Percentiles rank a stretch among this genome's conserved stretches.
These are phyloP conservation scores for Phylloporus rhodoxanthus DNA, from an alignment of 768 basidiomycete species.

Conservation along the genomic window DNA sequence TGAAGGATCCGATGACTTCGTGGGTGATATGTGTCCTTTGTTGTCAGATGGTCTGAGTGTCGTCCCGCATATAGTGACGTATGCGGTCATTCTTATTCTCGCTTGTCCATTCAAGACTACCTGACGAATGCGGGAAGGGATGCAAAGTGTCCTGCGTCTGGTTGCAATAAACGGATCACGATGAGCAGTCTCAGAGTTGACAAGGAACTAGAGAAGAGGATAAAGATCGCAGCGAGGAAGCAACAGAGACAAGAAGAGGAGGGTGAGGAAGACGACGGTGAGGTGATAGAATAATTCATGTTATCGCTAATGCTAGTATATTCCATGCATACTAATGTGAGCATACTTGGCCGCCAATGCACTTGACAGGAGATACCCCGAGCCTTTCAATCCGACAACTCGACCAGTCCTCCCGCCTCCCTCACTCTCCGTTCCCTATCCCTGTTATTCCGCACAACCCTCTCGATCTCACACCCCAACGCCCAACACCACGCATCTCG, in stretches of 20 bases:
- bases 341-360: not conserved
- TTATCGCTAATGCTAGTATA: conserved; percentile 2
- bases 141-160: conserved; percentile 62
- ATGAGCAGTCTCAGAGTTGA: conserved; percentile 47
- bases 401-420: conserved; percentile 54
- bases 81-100: conserved; percentile 83
- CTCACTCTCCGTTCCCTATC: conserved; percentile 63
- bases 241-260: conserved; percentile 37
- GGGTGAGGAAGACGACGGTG: conserved; percentile 33
- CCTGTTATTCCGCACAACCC: conserved; percentile 53
- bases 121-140: conserved; percentile 36
- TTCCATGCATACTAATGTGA: conserved; percentile 8
- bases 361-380: no score
- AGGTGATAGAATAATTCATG: conserved; percentile 48
- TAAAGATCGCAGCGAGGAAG: conserved; percentile 54
- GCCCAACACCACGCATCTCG: conserved; percentile 96
- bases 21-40: conserved; percentile 34
- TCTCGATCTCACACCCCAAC: conserved; percentile 85
- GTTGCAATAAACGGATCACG: conserved; percentile 58
- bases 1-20: conserved; percentile 79
- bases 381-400: conserved; percentile 18
- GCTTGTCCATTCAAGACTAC: conserved; percentile 59
- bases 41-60: conserved; percentile 2
- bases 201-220: conserved; percentile 54
- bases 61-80: conserved; percentile 37